Evolutionary conservation across 2,329 filamentous ascomycete species (phyloP).

Genomic region (Monosporascus sp.): DNA sequence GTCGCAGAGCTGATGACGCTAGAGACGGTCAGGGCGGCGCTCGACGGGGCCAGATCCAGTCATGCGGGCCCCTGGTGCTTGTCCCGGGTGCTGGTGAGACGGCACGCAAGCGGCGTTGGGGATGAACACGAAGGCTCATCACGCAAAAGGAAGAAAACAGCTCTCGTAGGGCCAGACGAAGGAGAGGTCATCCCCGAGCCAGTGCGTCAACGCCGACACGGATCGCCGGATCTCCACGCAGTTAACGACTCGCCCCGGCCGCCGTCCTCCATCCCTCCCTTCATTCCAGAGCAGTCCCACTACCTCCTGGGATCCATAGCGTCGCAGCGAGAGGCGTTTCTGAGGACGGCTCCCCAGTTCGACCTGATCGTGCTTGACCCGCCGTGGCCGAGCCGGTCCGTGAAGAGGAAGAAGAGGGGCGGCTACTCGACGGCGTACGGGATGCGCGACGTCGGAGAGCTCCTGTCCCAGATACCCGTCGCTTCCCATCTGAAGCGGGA

Average conservation of each 20-base stretch:
- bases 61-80: slow-evolving; percentile 41
- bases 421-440: slow-evolving; percentile 44
- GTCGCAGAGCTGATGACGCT: slow-evolving; percentile 50
- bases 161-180: too few relatives aligned
- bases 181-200: too few relatives aligned
- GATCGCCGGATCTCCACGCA: not conserved
- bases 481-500: slow-evolving; percentile 45
- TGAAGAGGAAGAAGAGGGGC: slow-evolving; percentile 48
- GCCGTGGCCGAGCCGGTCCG: slow-evolving; percentile 78
- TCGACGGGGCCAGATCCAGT: slow-evolving; percentile 31
- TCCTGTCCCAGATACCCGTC: slow-evolving; percentile 55
- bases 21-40: slow-evolving; percentile 40
- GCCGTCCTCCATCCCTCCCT: not conserved
- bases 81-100: slow-evolving; percentile 28
- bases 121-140: not conserved
- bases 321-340: slow-evolving; percentile 36
- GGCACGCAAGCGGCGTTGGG: slow-evolving; percentile 1
- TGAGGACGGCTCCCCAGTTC: slow-evolving; percentile 47
- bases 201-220: too few relatives aligned
- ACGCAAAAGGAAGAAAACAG: slow-evolving; percentile 11
- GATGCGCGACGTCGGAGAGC: slow-evolving; percentile 39
- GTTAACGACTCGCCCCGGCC: too few relatives aligned
- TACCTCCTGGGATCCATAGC: slow-evolving; percentile 47
- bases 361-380: slow-evolving; percentile 69
- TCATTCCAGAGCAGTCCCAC: slow-evolving; percentile 38